Evolutionary conservation across 306 rosid species (phyloP), one percentile per base, ranked within the genome.

Genomic region (Oxytropis ochrocephala): DNA sequence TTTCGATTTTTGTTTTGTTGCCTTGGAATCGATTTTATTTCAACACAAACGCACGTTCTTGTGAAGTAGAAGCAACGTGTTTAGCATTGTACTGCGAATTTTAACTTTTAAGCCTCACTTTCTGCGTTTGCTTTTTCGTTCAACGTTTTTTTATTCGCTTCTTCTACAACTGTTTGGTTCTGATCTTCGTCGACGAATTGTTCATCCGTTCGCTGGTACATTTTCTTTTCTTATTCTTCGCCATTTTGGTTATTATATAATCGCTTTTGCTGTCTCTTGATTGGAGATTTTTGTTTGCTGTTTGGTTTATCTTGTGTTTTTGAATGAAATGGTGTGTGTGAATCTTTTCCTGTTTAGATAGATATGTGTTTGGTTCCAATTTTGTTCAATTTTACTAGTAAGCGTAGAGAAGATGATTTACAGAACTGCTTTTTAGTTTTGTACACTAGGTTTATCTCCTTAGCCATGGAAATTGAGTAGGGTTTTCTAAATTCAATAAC

Each of bases 11-110:
- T 12, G n/a, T 60, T 13, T 71, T 71, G 19, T 49, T 78, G 54
- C 75, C 75, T 35, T 64, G 50, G 51, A 75, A 78, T 76, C 78
- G 51, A 70, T 60, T 74, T 10, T 3, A 32, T 32, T 39, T 24
- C 3, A 3, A 21, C 56, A n/a, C 46, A 32, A 62, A 35, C 60
- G 46, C 21, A 32, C 46, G 50, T 67, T 60, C 60, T 54, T 53
- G 67, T 85, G 75, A 81, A 85, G 80, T 86, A 67, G 58, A 84
- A 86, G 87, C 92, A 71, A 77, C 53, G 13, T 56, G 75, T 71
- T 80, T 65, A 70, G 47, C 65, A 51, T 53, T 70, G 80, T 36
- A 73, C 83, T 83, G 27, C 61, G 65, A 81, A 83, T 51, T 60
- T 76, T 62, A 56, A 61, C 75, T 58, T 79, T 82, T 75, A 13